A percentile compares a stretch with the other conserved stretches of the same genome.
Conservation (phyloP, 2,329 filamentous ascomycete genomes). For the Samsoniella hepiali region DNA sequence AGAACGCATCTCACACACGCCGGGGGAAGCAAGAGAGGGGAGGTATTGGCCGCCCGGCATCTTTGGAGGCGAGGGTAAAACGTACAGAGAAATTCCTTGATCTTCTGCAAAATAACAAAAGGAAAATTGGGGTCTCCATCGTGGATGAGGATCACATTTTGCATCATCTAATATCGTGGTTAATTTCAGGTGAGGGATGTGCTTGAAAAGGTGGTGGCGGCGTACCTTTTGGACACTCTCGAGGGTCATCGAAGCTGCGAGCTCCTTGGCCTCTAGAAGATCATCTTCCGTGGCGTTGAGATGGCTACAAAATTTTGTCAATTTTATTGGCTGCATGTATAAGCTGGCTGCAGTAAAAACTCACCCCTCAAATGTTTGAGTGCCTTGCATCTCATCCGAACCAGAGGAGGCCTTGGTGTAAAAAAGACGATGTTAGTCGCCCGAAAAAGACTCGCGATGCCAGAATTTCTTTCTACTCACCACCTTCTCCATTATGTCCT, state of each 20-base stretch:
- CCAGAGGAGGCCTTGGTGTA: not conserved
- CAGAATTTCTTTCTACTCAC: not conserved
- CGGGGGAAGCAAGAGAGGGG: not conserved
- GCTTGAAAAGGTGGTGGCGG: not conserved
- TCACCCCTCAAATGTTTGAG: constrained; percentile 15
- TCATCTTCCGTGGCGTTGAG: constrained; percentile 32
- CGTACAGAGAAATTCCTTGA: constrained; percentile 36
- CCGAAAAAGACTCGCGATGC: not conserved
- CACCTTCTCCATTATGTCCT: not conserved
- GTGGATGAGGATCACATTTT: constrained; percentile 39
- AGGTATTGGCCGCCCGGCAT: no score
- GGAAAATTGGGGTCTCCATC: constrained; percentile 46
- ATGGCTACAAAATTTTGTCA: constrained; percentile 2
- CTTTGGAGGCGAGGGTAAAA: not conserved
- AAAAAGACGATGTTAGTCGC: not conserved
- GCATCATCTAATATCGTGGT: constrained; percentile 28
- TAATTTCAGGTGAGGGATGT: not conserved
- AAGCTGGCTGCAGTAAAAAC: not conserved
- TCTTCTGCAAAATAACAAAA: constrained; percentile 35
- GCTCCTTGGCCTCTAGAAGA: constrained; percentile 30
- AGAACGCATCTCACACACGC: not conserved
- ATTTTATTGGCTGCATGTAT: not conserved
- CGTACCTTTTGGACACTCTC: constrained; percentile 24
- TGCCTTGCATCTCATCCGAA: constrained; percentile 1
- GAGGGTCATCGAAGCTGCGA: constrained; percentile 26